Conservation (phyloP, 2,329 filamentous ascomycete species). For the Paecilomyces niveus region DNA sequence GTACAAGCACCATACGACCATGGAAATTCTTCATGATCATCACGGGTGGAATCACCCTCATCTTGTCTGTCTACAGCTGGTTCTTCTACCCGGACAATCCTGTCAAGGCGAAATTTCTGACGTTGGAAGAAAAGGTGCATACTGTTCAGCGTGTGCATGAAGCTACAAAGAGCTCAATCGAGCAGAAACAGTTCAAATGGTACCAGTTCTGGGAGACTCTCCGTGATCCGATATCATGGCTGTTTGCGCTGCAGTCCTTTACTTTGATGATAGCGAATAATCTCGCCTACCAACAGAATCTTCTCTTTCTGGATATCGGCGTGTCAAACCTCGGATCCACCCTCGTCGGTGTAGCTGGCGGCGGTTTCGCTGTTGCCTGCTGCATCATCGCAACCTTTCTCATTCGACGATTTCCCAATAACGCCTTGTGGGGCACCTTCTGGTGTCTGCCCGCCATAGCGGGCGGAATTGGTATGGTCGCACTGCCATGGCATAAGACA, state of each 20-base stretch:
- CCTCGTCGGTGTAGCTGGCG: conserved; percentile 31
- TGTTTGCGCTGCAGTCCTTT: conserved; percentile 18
- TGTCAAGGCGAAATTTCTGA: conserved; percentile 8
- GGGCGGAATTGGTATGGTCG: conserved; percentile 23
- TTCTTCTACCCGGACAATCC: conserved; percentile 13
- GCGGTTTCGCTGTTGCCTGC: conserved; percentile 25
- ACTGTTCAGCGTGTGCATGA: conserved; percentile 10
- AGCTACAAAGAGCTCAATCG: conserved; percentile 10
- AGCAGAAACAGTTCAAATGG: conserved; percentile 13
- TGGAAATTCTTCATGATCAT: conserved; percentile 38
- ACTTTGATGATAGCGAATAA: conserved; percentile 28
- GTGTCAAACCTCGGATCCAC: conserved; percentile 33
- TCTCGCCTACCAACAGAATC: conserved; percentile 35
- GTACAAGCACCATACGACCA: conserved; percentile 10
- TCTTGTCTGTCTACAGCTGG: conserved; percentile 17
- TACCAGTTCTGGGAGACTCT: conserved; percentile 9
- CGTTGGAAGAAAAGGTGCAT: conserved; percentile 9
- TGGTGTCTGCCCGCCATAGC: conserved; percentile 25
- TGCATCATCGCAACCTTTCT: conserved; percentile 27
- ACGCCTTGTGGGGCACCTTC: conserved; percentile 22
- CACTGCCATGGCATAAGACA: conserved; percentile 21
- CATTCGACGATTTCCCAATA: conserved; percentile 23
- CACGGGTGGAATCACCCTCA: conserved; percentile 28
- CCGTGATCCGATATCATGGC: conserved; percentile 21
- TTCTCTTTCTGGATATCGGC: conserved; percentile 29